Conservation (phyloP, 192 early-diverging fungal genomes). For the Backusella westeae region DNA sequence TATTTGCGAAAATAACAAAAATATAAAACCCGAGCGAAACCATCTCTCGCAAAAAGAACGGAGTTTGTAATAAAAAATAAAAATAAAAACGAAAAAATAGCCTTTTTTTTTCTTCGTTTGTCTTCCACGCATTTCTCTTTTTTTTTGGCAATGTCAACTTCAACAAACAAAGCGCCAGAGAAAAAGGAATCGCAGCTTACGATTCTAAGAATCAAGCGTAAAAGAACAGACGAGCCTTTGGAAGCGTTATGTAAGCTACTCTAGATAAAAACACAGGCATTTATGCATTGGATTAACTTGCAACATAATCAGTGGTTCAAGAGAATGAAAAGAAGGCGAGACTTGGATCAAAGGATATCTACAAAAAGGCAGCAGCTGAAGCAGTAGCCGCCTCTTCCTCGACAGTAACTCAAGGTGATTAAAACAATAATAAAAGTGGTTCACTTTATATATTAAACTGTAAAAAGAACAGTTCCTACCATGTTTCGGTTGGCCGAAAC, state of each 20-base stretch:
- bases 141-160: not conserved
- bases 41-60: not conserved
- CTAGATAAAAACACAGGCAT: not conserved
- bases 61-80: not conserved
- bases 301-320: constrained; percentile 43
- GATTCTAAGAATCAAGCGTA: constrained; percentile 77
- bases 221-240: constrained; percentile 68
- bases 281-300: not conserved
- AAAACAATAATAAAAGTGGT: not conserved
- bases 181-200: constrained; percentile 41
- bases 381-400: not conserved
- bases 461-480: constrained; percentile 28
- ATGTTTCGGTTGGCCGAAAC: constrained; percentile 69
- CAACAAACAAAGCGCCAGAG: not conserved
- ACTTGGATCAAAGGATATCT: constrained; percentile 11
- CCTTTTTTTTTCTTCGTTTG: not conserved
- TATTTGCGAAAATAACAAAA: not conserved
- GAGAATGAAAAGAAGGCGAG: constrained; percentile 40
- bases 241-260: constrained; percentile 57
- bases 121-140: not conserved
- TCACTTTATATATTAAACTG: not conserved
- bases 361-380: not conserved
- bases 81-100: not conserved
- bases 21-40: no score
- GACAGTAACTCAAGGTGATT: not conserved